phyloP scores from a whole-genome alignment of 345 rosid genomes.

The Arabis hirsuta region DNA sequence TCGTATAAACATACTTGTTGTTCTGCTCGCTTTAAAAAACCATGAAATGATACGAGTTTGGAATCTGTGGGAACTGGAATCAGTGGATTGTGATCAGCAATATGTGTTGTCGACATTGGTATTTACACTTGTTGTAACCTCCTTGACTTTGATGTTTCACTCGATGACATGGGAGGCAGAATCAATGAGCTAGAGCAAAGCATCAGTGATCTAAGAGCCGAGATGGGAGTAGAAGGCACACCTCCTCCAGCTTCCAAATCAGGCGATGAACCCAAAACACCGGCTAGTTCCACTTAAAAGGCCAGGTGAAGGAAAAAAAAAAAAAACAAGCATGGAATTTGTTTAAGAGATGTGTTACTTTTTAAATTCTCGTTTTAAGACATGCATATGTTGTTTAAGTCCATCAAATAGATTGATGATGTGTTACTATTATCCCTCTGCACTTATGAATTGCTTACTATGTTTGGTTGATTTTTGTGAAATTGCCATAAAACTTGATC shows the following conservation, averaged over 20 bases:
- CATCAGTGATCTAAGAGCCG: slow-evolving; percentile 74
- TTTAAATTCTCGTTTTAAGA: slow-evolving; percentile 27
- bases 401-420: slow-evolving; percentile 36
- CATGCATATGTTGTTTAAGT: slow-evolving; percentile 30
- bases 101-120: not conserved
- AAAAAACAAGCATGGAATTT: not conserved
- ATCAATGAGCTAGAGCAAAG: slow-evolving; percentile 86
- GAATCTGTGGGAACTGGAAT: not conserved
- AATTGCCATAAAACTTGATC: too few relatives aligned
- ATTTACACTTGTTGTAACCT: slow-evolving; percentile 23
- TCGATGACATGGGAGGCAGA: slow-evolving; percentile 88
- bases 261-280: slow-evolving; percentile 60
- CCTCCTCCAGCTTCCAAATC: slow-evolving; percentile 63
- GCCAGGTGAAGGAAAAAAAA: not conserved
- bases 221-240: slow-evolving; percentile 81
- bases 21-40: not conserved
- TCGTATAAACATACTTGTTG: not conserved
- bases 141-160: slow-evolving; percentile 65
- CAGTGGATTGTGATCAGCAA: not conserved
- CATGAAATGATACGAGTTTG: not conserved
- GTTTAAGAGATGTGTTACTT: slow-evolving; percentile 25
- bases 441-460: slow-evolving; percentile 10
- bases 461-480: not conserved
- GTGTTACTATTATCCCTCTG: slow-evolving; percentile 19
- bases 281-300: slow-evolving; percentile 46